A percentile compares a stretch with the other conserved stretches of the same genome.
These are phyloP conservation scores for Limnanthes douglasii DNA, from an alignment of 345 rosid species.

Conservation along the genomic window DNA sequence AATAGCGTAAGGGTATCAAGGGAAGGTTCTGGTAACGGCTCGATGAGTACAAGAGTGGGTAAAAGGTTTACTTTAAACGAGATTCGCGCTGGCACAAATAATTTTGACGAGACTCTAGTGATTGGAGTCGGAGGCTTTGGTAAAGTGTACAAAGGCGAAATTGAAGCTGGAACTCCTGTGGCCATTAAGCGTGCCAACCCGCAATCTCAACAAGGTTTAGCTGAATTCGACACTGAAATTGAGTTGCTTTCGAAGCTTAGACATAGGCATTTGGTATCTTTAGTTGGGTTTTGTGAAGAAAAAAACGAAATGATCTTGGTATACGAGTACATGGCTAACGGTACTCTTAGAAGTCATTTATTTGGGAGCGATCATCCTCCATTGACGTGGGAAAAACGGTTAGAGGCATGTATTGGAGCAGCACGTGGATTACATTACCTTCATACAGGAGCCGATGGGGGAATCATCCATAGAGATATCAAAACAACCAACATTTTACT, in stretches of 20 bases:
- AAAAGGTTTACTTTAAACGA: conserved; percentile 31
- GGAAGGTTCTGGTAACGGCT: too few relatives aligned
- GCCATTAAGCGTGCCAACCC: conserved; percentile 61
- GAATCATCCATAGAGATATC: conserved; percentile 9
- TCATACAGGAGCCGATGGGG: conserved; percentile 9
- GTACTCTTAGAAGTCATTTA: conserved; percentile 15
- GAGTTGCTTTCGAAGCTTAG: conserved; percentile 61
- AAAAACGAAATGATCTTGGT: conserved; percentile 41
- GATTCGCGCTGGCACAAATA: conserved; percentile 27
- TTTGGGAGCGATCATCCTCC: conserved; percentile 12
- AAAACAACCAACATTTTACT: conserved; percentile 5
- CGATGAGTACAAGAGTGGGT: conserved; percentile 19
- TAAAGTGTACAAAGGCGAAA: conserved; percentile 37
- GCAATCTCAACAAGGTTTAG: conserved; percentile 42
- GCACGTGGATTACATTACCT: conserved; percentile 19
- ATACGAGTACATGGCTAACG: conserved; percentile 19
- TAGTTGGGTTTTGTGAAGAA: conserved; percentile 63
- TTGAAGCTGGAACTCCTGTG: conserved; percentile 29
- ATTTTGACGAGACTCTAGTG: conserved; percentile 30
- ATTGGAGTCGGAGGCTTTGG: conserved; percentile 66
- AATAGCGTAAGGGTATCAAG: too few relatives aligned
- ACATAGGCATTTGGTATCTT: conserved; percentile 51
- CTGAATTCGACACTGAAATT: conserved; percentile 48
- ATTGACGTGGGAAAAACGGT: conserved; percentile 14
- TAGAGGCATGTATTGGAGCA: conserved; percentile 18